phyloP scores from a whole-genome alignment of 495 filamentous ascomycete genomes.

The Lasiosphaeria hispida region DNA sequence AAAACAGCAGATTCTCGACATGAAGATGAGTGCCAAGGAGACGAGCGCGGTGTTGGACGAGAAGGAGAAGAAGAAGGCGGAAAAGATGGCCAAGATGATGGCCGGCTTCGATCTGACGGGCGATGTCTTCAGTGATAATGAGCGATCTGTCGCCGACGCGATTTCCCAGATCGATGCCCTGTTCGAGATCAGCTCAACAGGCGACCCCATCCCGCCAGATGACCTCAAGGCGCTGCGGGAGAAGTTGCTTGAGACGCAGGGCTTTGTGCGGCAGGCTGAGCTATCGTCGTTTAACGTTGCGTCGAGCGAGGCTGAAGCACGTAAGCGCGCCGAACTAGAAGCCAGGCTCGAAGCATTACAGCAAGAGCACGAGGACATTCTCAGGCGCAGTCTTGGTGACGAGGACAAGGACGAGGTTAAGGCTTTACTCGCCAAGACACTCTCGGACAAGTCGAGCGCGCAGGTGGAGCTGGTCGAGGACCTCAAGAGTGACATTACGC shows the following conservation, averaged over 20 bases:
- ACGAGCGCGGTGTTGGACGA: conserved; percentile 83
- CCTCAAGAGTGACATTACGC: conserved; percentile 65
- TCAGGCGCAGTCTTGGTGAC: conserved; percentile 75
- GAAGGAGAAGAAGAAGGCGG: conserved; percentile 97
- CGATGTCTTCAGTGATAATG: conserved; percentile 88
- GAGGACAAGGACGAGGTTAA: conserved; percentile 83
- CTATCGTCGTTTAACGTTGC: conserved; percentile 61
- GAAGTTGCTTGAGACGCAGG: conserved; percentile 81
- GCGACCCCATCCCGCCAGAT: conserved; percentile 77
- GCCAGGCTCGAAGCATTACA: conserved; percentile 67
- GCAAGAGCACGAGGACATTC: conserved; percentile 74
- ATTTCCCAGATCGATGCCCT: conserved; percentile 79
- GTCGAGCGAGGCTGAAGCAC: conserved; percentile 61
- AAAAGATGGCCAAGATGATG: conserved; percentile 99
- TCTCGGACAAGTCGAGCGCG: conserved; percentile 67
- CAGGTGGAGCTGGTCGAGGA: conserved; percentile 68
- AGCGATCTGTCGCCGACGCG: conserved; percentile 73
- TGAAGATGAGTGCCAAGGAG: conserved; percentile 93
- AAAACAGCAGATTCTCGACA: conserved; percentile 93
- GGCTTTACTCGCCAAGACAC: conserved; percentile 69
- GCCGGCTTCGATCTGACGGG: conserved; percentile 90
- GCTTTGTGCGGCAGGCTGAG: conserved; percentile 89
- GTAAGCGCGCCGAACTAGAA: conserved; percentile 70
- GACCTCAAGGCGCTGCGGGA: conserved; percentile 73
- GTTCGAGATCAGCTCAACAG: conserved; percentile 68